Base-by-base conservation (phyloP, 768 basidiomycete genomes). In the Peribolospora baueri region DNA sequence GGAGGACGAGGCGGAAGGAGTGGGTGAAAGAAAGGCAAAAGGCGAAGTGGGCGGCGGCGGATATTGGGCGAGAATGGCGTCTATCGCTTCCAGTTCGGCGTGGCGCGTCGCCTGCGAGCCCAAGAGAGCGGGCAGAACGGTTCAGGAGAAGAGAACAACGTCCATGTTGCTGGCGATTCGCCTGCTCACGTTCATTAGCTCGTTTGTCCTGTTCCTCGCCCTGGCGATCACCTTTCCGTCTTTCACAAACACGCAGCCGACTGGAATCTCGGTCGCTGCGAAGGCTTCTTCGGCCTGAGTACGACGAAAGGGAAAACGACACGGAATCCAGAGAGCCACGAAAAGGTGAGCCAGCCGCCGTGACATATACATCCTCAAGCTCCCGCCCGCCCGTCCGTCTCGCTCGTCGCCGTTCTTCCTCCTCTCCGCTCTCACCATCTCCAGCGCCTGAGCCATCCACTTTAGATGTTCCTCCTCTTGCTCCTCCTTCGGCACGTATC, bases 211-310 rank as follows among this genome's bases (percentile, higher is more conserved):
- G 65, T 98, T 98, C 50, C 93, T 71, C 1, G 87, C 91, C 61
- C 73, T 73, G 1, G 91, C 88, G 57, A 98, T 83, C 57, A 84
- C 73, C 40, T 62, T 64, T n/a, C 73, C 76, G 53, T 80, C 74
- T 58, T 84, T 75, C 7, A 97, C 84, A 61, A 97, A 93, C 6
- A 98, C 77, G 61, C 93, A 95, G 25, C 93, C 93, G 0, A 98
- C 90, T 1, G 93, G 93, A 4, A 97, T 93, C 68, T 98, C 93
- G 36, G 76, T 73, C 1, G 80, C 78, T 40, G 73, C 71, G 38
- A 95, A 69, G 4, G 93, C 93, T 67, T 95, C 85, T 49, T 71
- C 68, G 0, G 69, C 71, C 69, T 69, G 55, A 38, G 11, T 47
- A n/a, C 13, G 10, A 14, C 38, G 25, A 50, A 52, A 5, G n/a